A percentile compares a stretch with the other conserved stretches of the same genome.
Conservation (phyloP, 192 early-diverging fungal genomes). For the Rhizoclosmatium globosum region DNA sequence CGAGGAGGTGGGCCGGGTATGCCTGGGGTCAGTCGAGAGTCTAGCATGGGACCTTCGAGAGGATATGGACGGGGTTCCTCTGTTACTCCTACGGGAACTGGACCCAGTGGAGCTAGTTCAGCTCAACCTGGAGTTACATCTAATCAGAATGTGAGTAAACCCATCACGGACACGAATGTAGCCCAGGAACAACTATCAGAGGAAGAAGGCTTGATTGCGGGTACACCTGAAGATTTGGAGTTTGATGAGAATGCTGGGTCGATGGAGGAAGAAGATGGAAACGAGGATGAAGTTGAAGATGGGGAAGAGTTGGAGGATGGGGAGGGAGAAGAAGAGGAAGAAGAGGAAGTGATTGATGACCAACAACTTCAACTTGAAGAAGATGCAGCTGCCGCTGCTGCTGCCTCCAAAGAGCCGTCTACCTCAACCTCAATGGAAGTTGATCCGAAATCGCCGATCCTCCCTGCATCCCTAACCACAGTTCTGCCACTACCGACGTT, state of each 20-base stretch:
- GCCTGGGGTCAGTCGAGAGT: background rate
- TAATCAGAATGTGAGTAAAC: too few relatives aligned
- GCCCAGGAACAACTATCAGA: background rate
- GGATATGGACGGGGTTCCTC: too few relatives aligned
- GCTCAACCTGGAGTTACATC: too few relatives aligned
- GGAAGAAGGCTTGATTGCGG: constrained; percentile 10
- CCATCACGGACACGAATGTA: background rate
- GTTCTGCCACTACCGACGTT: constrained; percentile 1
- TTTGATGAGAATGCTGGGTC: background rate
- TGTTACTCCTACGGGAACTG: too few relatives aligned
- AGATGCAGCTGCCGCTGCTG: constrained; percentile 15
- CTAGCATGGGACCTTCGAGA: too few relatives aligned
- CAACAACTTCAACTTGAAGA: constrained; percentile 33
- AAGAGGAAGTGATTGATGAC: constrained; percentile 39
- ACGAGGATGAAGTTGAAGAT: constrained; percentile 17
- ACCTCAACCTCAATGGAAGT: background rate
- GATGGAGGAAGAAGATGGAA: background rate
- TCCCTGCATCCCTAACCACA: background rate
- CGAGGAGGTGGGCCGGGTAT: background rate
- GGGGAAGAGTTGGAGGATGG: constrained; percentile 23
- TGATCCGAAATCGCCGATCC: constrained; percentile 8
- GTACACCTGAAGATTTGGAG: background rate
- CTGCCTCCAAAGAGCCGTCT: constrained; percentile 8
- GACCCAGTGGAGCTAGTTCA: too few relatives aligned
- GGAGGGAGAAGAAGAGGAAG: constrained; percentile 29